phyloP scores from a whole-genome alignment of 352 stramenopile species.

The Globisporangium spiculum region DNA sequence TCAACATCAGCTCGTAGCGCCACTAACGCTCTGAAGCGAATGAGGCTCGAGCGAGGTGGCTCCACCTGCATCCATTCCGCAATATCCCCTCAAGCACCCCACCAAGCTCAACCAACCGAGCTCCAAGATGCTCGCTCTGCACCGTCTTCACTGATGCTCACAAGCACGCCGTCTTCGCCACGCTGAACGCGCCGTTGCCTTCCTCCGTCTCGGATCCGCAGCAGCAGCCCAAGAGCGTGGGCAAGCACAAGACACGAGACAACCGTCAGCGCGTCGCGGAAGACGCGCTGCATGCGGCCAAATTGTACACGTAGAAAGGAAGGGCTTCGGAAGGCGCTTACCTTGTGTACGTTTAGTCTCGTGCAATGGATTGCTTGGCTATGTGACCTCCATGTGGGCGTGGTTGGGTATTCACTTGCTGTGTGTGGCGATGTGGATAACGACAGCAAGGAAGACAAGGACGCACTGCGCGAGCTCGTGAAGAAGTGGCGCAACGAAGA shows the following conservation, averaged over 20 bases:
- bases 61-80: neutral
- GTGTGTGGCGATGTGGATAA: neutral
- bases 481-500: neutral
- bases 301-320: conserved; percentile 9
- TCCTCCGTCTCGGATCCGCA: neutral
- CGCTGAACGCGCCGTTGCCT: neutral
- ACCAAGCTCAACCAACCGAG: too few relatives aligned
- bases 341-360: neutral
- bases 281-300: neutral
- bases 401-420: neutral
- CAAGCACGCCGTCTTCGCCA: neutral
- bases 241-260: neutral
- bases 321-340: neutral
- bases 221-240: neutral
- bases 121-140: neutral
- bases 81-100: neutral
- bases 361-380: too few relatives aligned
- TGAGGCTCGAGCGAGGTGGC: too few relatives aligned
- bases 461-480: conserved; percentile 4
- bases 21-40: neutral
- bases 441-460: neutral
- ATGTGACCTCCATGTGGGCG: neutral
- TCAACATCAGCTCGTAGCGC: neutral
- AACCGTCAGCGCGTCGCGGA: conserved; percentile 5
- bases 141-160: neutral